phyloP scores from a whole-genome alignment of 2,329 filamentous ascomycete genomes.

The Coleophoma eucalyptorum region DNA sequence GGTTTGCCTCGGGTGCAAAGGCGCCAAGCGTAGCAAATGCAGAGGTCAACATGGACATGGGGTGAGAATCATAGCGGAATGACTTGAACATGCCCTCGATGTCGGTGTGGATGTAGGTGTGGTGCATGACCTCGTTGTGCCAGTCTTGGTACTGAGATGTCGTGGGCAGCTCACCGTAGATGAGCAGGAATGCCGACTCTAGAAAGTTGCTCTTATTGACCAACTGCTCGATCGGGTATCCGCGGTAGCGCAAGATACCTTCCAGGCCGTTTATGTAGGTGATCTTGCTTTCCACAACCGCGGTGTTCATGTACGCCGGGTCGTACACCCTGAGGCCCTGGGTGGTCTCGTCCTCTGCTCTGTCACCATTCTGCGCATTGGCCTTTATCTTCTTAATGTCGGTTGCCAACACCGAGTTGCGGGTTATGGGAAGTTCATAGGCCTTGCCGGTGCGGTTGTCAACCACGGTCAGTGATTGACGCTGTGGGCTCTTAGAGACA shows the following conservation, averaged over 20 bases:
- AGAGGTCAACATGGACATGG: too few species aligned
- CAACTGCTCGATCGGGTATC: not conserved
- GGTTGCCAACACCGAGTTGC: not conserved
- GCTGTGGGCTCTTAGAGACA: too few species aligned
- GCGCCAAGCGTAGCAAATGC: too few species aligned
- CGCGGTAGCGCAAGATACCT: not conserved
- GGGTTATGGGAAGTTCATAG: not conserved
- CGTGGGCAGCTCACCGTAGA: not conserved
- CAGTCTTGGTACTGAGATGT: too few species aligned
- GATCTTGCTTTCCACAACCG: not conserved
- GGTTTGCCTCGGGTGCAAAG: too few species aligned
- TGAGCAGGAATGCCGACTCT: not conserved
- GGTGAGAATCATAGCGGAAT: too few species aligned
- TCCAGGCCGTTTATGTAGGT: not conserved
- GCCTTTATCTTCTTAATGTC: not conserved
- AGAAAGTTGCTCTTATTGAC: slow-evolving; percentile 33
- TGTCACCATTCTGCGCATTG: not conserved
- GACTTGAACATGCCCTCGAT: too few species aligned
- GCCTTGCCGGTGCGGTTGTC: not conserved
- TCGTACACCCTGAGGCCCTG: not conserved
- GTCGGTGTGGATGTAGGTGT: too few species aligned
- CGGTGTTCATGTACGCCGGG: not conserved
- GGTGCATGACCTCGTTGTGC: too few species aligned
- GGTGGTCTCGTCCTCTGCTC: not conserved
- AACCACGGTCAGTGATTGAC: not conserved